Percentiles rank a stretch among this genome's conserved stretches.
These are phyloP conservation scores for Verticillium albo-atrum DNA, from an alignment of 2,329 filamentous ascomycete genomes.

Conservation along the genomic window DNA sequence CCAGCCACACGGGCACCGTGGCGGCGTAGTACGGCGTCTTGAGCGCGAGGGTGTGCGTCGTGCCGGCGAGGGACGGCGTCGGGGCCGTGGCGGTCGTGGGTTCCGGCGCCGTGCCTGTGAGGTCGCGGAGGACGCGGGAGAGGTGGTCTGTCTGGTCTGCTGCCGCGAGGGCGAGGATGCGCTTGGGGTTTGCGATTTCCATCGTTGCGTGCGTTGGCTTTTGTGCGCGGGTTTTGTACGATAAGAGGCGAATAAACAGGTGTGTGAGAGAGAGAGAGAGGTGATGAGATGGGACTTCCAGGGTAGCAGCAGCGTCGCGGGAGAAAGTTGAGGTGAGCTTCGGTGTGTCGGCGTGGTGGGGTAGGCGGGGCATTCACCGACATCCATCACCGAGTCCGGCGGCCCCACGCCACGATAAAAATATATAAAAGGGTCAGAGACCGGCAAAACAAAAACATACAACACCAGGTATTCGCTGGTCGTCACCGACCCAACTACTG, in stretches of 20 bases:
- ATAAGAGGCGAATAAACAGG: no score
- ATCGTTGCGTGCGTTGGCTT: conserved; percentile 12
- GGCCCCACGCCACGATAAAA: no score
- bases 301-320: background rate
- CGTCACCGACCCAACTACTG: no score
- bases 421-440: no score
- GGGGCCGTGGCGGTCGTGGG: conserved; percentile 22
- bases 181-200: conserved; percentile 46
- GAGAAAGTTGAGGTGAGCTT: background rate
- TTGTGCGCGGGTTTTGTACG: background rate
- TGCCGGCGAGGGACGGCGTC: conserved; percentile 46
- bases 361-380: conserved; percentile 1
- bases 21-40: conserved; percentile 59
- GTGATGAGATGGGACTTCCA: no score
- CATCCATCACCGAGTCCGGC: background rate
- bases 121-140: conserved; percentile 41
- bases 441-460: no score
- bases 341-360: conserved; percentile 2
- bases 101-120: conserved; percentile 43
- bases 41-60: conserved; percentile 51
- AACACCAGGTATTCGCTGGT: no score
- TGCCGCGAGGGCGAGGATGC: conserved; percentile 55
- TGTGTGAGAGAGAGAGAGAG: no score
- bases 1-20: conserved; percentile 62
- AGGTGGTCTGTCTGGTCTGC: conserved; percentile 41